Percentiles rank a stretch among this genome's conserved stretches.
Evolutionary conservation across 2,329 filamentous ascomycete species (phyloP).

Genomic region (Beauveria medogensis): DNA sequence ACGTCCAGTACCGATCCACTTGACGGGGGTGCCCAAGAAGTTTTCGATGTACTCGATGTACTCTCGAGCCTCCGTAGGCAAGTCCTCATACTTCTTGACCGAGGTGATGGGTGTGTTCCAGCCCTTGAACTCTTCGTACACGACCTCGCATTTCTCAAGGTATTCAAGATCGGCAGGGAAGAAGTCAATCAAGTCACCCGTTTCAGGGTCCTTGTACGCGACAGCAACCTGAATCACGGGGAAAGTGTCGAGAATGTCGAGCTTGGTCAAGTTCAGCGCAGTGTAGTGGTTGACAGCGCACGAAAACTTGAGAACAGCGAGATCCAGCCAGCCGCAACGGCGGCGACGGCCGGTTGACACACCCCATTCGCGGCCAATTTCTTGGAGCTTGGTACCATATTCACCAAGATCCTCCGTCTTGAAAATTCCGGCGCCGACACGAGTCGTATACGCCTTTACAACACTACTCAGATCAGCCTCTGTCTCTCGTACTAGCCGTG

Average conservation of each 20-base stretch:
- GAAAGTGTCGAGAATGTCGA: slow-evolving; percentile 60
- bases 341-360: slow-evolving; percentile 51
- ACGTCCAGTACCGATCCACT: slow-evolving; percentile 56
- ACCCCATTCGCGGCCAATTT: slow-evolving; percentile 35
- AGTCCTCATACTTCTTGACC: slow-evolving; percentile 49
- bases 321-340: slow-evolving; percentile 53
- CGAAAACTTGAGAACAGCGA: slow-evolving; percentile 61
- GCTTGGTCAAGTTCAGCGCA: slow-evolving; percentile 48
- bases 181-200: slow-evolving; percentile 28
- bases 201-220: slow-evolving; percentile 46
- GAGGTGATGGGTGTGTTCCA: slow-evolving; percentile 60
- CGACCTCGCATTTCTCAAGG: slow-evolving; percentile 52
- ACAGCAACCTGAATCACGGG: slow-evolving; percentile 66
- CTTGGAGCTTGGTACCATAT: slow-evolving; percentile 38
- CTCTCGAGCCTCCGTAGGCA: slow-evolving; percentile 55
- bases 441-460: slow-evolving; percentile 38
- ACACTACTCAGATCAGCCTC: not conserved
- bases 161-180: slow-evolving; percentile 57
- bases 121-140: slow-evolving; percentile 60
- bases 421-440: slow-evolving; percentile 56
- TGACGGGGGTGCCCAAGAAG: slow-evolving; percentile 54
- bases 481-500: not conserved
- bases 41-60: slow-evolving; percentile 63
- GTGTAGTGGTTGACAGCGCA: slow-evolving; percentile 59
- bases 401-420: slow-evolving; percentile 50